Percentiles rank a stretch among this genome's conserved stretches.
Evolutionary conservation across 176 grass and related monocot genomes (phyloP).

Genomic region (Cenchrus purpureus): DNA sequence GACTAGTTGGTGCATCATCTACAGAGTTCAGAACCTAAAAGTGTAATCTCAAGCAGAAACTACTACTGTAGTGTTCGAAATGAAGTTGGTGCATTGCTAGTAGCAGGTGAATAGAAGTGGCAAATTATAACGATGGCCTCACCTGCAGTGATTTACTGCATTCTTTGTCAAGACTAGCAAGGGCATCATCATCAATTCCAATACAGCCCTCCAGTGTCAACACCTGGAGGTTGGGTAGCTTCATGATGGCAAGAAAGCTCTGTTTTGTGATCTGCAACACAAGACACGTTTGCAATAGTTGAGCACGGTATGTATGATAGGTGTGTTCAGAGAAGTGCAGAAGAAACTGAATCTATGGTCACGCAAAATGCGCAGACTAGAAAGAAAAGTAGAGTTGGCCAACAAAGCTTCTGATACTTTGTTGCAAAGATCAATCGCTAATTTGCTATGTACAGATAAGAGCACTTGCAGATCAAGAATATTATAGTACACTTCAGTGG

Average conservation of each 20-base stretch:
- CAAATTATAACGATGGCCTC: conserved; percentile 39
- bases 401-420: not conserved
- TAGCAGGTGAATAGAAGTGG: not conserved
- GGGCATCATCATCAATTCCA: conserved; percentile 66
- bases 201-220: conserved; percentile 63
- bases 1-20: not conserved
- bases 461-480: conserved; percentile 31
- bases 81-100: not conserved
- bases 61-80: not conserved
- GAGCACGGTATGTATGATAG: not conserved
- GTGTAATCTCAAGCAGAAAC: not conserved
- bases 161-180: conserved; percentile 51
- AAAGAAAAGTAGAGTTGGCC: not conserved
- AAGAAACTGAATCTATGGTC: conserved; percentile 1
- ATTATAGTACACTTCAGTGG: not conserved
- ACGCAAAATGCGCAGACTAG: not conserved
- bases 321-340: not conserved
- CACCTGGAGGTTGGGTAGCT: conserved; percentile 67
- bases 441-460: not conserved
- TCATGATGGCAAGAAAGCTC: conserved; percentile 61
- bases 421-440: not conserved
- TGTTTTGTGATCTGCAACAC: conserved; percentile 67
- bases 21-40: not conserved
- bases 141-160: conserved; percentile 83
- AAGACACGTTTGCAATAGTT: conserved; percentile 12